Base-by-base conservation (phyloP, 2,329 filamentous ascomycete species). In the Scedosporium boydii region DNA sequence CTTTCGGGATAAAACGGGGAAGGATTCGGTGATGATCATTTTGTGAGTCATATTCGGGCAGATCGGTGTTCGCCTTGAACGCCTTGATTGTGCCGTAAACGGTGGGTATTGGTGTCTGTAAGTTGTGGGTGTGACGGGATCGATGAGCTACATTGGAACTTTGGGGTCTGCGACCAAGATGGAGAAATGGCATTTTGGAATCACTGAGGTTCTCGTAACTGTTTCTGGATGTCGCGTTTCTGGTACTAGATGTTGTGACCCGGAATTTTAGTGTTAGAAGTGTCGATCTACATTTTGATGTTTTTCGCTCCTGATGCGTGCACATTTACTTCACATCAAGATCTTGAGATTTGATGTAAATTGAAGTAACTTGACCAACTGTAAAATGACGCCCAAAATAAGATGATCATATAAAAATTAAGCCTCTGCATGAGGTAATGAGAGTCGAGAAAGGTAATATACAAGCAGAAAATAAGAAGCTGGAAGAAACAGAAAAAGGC, bases 361-460 rank as follows among this genome's bases (percentile, higher is more conserved):
- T 38, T 38, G 34, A 38, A 3, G 34, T 38, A 38, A 38, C 34
- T 38, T 38, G 34, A 34, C 29, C 29, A 34, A 34, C 1, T 9
- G 29, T 34, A 34, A 34, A 34, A 34, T 34, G 7, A 6, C 29
- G 29, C 29, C 6, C 5, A 38, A 38, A 38, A 7, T 51, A 18
- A 21, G 46, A 51, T 16, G 4, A 23, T 51, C 46, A 51, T 51
- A 16, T 9, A 18, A 38, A 38, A 10, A 38, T 38, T 38, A 38
- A 38, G 34, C 34, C 34, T 14, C 34, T 38, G 34, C 9, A 38
- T 3, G 34, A 48, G 18, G 18, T 6, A 61, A 56, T 7, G 59
- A 61, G 48, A 18, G 59, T 61, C 46, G 27, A 61, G 59, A 61
- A 61, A n/a, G 59, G 38, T 61, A 61, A 42, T 61, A 29, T 26